Conservation (phyloP, 305 asterid genomes). For the Rubia tinctorum region DNA sequence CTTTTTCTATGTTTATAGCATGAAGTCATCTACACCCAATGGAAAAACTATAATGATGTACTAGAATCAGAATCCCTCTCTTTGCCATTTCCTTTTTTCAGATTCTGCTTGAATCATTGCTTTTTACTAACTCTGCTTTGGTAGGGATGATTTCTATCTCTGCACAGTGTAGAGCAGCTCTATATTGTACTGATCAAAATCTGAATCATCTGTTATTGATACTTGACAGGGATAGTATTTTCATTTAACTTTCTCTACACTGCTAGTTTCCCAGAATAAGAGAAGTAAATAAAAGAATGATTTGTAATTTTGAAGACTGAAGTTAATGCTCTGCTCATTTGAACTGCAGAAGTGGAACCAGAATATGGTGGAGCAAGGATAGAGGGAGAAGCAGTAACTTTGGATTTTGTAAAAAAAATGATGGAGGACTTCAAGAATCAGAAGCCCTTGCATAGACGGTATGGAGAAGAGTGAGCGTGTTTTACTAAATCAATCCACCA, state of each 20-base stretch:
- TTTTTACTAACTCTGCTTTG: not conserved
- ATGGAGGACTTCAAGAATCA: slow-evolving; percentile 96
- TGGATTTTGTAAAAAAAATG: slow-evolving; percentile 90
- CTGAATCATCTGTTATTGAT: not conserved
- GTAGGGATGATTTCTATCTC: not conserved
- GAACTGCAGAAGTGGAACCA: slow-evolving; percentile 76
- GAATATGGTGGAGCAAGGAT: slow-evolving; percentile 87
- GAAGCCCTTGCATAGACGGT: slow-evolving; percentile 83
- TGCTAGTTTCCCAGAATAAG: not conserved
- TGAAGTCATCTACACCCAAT: not conserved
- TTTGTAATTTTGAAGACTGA: not conserved
- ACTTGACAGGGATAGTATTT: not conserved
- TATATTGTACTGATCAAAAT: not conserved
- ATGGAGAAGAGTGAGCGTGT: slow-evolving; percentile 14
- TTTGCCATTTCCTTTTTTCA: not conserved
- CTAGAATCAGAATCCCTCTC: not conserved
- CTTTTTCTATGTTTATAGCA: not conserved
- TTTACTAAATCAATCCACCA: not conserved
- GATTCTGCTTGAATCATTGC: not conserved
- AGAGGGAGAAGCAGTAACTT: slow-evolving; percentile 78
- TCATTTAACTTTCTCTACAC: not conserved
- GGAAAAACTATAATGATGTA: not conserved
- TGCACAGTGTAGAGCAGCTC: not conserved
- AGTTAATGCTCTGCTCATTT: slow-evolving; percentile 29
- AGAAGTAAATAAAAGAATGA: not conserved